These are phyloP conservation scores for Haplographium delicatum DNA, from an alignment of 495 filamentous ascomycete species.

Conservation along the genomic window DNA sequence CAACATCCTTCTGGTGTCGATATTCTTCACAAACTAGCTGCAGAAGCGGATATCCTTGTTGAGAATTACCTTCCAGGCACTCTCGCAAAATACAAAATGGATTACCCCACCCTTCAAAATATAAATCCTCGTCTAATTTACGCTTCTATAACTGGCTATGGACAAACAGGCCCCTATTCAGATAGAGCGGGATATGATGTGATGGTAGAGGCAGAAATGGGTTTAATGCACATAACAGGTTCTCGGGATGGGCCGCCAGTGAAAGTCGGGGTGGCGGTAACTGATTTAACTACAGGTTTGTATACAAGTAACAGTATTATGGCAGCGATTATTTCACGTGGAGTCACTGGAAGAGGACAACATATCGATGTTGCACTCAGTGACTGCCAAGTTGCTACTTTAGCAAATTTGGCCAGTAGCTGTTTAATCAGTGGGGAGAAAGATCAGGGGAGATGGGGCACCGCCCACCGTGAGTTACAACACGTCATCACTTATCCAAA, in stretches of 20 bases:
- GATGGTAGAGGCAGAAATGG: slow-evolving; percentile 98
- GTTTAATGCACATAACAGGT: slow-evolving; percentile 97
- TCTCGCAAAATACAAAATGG: slow-evolving; percentile 86
- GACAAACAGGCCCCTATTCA: slow-evolving; percentile 89
- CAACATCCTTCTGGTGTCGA: slow-evolving; percentile 74
- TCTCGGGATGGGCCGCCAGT: slow-evolving; percentile 82
- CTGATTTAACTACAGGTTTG: slow-evolving; percentile 91
- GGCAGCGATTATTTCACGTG: slow-evolving; percentile 77
- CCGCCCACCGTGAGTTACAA: slow-evolving; percentile 88
- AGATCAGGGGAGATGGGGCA: slow-evolving; percentile 89
- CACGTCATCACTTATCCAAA: background rate
- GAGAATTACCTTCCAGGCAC: slow-evolving; percentile 94
- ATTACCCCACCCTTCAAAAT: slow-evolving; percentile 69
- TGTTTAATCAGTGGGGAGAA: slow-evolving; percentile 83
- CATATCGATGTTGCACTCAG: slow-evolving; percentile 89
- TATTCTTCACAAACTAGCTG: slow-evolving; percentile 78
- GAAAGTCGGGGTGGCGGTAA: slow-evolving; percentile 96
- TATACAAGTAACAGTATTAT: slow-evolving; percentile 97
- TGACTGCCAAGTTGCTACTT: slow-evolving; percentile 89
- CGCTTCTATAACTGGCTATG: slow-evolving; percentile 62
- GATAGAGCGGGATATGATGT: slow-evolving; percentile 93
- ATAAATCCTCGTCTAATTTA: slow-evolving; percentile 77
- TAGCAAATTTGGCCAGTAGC: slow-evolving; percentile 90
- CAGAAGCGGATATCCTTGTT: slow-evolving; percentile 85
- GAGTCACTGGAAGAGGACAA: slow-evolving; percentile 68